A percentile compares a stretch with the other conserved stretches of the same genome.
Conservation (phyloP, 306 rosid genomes). For the Quercus ilex region DNA sequence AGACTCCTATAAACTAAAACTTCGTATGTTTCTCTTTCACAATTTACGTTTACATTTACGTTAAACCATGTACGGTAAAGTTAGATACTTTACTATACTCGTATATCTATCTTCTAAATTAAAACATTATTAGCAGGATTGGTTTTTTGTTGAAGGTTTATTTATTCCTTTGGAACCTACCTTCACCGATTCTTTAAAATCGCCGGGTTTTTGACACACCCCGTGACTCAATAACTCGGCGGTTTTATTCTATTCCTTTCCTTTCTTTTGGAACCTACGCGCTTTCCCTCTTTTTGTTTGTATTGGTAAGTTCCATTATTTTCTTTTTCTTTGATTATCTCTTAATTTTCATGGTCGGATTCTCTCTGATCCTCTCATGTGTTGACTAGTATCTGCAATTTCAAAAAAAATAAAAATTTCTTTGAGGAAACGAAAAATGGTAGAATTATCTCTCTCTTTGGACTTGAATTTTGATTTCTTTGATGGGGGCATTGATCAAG, state of each 20-base stretch:
- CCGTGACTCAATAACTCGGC: neutral
- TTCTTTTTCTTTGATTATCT: neutral
- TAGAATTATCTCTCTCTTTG: neutral
- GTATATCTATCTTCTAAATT: neutral
- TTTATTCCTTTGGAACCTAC: neutral
- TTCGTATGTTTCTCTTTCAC: too few relatives aligned
- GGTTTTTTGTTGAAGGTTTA: neutral
- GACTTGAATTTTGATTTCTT: neutral
- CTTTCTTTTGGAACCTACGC: neutral
- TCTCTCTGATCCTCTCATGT: neutral
- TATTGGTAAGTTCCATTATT: neutral
- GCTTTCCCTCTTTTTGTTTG: neutral
- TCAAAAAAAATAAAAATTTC: neutral
- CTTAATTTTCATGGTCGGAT: neutral
- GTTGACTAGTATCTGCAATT: neutral
- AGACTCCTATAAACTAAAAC: too few relatives aligned
- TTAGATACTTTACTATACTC: too few relatives aligned
- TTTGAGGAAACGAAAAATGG: too few relatives aligned
- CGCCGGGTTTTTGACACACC: too few relatives aligned
- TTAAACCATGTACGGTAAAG: too few relatives aligned
- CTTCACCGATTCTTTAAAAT: neutral
- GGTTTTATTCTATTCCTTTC: too few relatives aligned
- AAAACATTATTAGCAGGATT: neutral
- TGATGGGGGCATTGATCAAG: neutral
- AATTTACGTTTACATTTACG: too few relatives aligned